These are phyloP conservation scores for Globisporangium carolinianum DNA, from an alignment of 352 stramenopile species.

Conservation along the genomic window DNA sequence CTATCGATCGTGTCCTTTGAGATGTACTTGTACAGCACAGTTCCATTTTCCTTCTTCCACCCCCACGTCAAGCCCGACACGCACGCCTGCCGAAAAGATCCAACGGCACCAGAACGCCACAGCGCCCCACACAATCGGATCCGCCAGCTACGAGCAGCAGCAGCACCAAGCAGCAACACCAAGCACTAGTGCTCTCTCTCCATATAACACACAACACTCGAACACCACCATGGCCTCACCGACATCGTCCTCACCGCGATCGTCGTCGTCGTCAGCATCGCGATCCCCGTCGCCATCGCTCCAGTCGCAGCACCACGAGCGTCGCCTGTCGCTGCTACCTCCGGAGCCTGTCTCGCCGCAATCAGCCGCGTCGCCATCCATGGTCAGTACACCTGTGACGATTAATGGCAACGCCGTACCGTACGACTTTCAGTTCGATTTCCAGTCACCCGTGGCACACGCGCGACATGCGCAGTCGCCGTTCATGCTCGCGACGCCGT, in stretches of 20 bases:
- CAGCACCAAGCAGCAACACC: neutral
- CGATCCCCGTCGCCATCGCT: neutral
- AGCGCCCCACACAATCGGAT: conserved; percentile 3
- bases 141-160: conserved; percentile 2
- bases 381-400: conserved; percentile 3
- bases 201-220: no score
- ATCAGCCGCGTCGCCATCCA: neutral
- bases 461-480: conserved; percentile 26
- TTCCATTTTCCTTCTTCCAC: neutral
- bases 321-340: neutral
- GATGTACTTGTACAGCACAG: no score
- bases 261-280: neutral
- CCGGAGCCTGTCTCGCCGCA: neutral
- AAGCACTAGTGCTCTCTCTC: neutral
- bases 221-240: conserved; percentile 2
- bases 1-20: neutral
- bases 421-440: conserved; percentile 23
- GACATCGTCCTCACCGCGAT: neutral
- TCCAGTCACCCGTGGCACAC: conserved; percentile 39
- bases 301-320: neutral
- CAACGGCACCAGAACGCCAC: neutral
- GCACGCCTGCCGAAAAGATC: neutral
- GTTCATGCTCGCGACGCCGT: conserved; percentile 12
- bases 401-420: neutral
- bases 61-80: neutral